Conservation (phyloP, 75 land plant species). For the Ceratopteris richardii region DNA sequence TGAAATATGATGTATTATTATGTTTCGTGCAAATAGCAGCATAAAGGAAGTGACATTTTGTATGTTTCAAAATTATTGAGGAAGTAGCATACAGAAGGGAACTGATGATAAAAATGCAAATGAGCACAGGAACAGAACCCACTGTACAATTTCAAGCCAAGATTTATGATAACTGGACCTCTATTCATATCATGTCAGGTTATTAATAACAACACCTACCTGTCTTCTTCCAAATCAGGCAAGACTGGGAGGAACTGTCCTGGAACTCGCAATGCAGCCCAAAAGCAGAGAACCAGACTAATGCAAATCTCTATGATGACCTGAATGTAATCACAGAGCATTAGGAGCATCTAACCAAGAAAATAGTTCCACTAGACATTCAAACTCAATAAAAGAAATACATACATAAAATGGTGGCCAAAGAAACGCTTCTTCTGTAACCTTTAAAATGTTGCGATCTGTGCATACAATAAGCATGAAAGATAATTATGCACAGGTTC, state of each 20-base stretch:
- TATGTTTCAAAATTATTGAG: too few species aligned
- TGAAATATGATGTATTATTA: too few species aligned
- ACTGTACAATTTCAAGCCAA: too few species aligned
- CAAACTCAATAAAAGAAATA: background rate
- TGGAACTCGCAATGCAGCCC: slow-evolving; percentile 79
- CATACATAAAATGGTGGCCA: slow-evolving; percentile 64
- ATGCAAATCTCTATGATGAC: slow-evolving; percentile 56
- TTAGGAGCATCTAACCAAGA: background rate
- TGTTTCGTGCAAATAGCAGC: too few species aligned
- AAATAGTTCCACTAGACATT: background rate
- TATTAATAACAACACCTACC: slow-evolving; percentile 39
- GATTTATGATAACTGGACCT: too few species aligned
- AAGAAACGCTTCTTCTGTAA: slow-evolving; percentile 80
- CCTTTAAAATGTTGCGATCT: slow-evolving; percentile 82
- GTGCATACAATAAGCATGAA: slow-evolving; percentile 12
- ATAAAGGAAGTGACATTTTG: too few species aligned
- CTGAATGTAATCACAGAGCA: slow-evolving; percentile 22
- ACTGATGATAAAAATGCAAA: too few species aligned
- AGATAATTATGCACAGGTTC: too few species aligned
- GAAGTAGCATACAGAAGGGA: too few species aligned
- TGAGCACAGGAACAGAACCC: too few species aligned
- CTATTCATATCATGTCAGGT: too few species aligned
- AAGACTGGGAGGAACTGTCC: slow-evolving; percentile 61
- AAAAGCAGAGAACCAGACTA: slow-evolving; percentile 64
- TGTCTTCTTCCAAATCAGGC: slow-evolving; percentile 81